A percentile compares a stretch with the other conserved stretches of the same genome.
Conservation (phyloP, 176 grass and related monocot genomes). For the Tillandsia leiboldiana region DNA sequence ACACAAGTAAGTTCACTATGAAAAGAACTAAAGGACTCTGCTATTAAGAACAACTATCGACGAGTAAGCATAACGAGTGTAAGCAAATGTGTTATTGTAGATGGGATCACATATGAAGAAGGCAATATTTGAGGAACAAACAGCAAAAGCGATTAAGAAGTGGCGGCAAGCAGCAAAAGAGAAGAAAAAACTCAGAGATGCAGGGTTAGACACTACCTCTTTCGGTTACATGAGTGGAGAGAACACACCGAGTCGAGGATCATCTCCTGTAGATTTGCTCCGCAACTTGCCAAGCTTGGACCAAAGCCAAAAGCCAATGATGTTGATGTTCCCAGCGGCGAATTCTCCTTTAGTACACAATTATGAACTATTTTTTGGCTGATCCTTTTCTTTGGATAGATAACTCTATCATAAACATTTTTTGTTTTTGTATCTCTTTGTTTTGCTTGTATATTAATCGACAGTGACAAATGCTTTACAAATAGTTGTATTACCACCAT, state of each 20-base stretch:
- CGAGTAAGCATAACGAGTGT: background rate
- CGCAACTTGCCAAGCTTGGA: conserved; percentile 21
- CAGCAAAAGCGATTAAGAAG: conserved; percentile 54
- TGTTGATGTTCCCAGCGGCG: conserved; percentile 8
- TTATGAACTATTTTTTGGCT: background rate
- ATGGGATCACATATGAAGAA: conserved; percentile 97
- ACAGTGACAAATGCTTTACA: no score
- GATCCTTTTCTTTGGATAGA: no score
- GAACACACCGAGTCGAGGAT: conserved; percentile 20
- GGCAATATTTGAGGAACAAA: conserved; percentile 85
- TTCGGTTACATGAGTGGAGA: conserved; percentile 15
- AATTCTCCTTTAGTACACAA: conserved; percentile 44
- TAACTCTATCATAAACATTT: no score
- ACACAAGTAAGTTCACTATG: conserved; percentile 46
- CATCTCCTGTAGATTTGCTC: conserved; percentile 44
- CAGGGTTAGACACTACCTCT: background rate
- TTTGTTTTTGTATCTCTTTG: no score
- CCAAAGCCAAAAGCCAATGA: background rate
- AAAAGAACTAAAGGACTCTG: background rate
- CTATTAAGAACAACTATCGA: background rate
- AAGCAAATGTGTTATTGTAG: conserved; percentile 21
- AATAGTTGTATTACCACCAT: no score
- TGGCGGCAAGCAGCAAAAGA: conserved; percentile 51
- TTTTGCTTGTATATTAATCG: no score
- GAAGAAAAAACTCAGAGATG: conserved; percentile 35